These are phyloP conservation scores for Podila clonocystis DNA, from an alignment of 192 early-diverging fungal genomes.

Conservation along the genomic window DNA sequence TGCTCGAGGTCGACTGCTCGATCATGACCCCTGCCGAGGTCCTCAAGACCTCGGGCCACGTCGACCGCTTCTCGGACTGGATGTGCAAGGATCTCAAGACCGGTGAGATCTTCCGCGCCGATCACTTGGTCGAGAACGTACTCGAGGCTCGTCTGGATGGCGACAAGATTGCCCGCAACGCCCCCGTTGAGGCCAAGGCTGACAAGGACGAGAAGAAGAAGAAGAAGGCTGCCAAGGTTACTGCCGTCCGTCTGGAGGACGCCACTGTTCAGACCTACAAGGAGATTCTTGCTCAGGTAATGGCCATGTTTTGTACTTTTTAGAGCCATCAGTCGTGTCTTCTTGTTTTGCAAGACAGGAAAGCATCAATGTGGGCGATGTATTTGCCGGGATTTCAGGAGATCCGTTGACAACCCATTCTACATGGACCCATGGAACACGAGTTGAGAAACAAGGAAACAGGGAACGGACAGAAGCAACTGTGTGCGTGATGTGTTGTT, in stretches of 20 bases:
- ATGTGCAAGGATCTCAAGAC: conserved; percentile 95
- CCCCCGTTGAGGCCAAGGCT: conserved; percentile 52
- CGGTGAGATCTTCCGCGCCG: conserved; percentile 96
- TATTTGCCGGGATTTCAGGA: too few species aligned
- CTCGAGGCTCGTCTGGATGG: conserved; percentile 91
- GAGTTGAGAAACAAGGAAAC: too few species aligned
- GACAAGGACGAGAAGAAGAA: conserved; percentile 77
- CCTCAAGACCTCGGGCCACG: conserved; percentile 98
- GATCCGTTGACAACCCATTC: too few species aligned
- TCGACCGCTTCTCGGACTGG: conserved; percentile 98
- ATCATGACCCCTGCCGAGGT: conserved; percentile 98
- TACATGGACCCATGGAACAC: too few species aligned
- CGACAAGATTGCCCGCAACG: conserved; percentile 75
- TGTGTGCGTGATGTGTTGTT: too few species aligned
- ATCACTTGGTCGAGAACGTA: conserved; percentile 96
- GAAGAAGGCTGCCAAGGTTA: conserved; percentile 72
- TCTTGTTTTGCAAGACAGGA: neutral
- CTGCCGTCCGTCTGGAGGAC: conserved; percentile 71
- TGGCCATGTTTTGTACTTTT: conserved; percentile 1
- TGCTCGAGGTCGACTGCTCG: conserved; percentile 98
- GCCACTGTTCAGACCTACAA: conserved; percentile 77
- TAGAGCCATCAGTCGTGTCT: neutral
- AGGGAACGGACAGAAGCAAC: too few species aligned
- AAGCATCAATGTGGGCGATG: too few species aligned
- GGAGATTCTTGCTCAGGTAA: conserved; percentile 84